These are phyloP conservation scores for Sarocladium brachiariae DNA, from an alignment of 2,329 filamentous ascomycete genomes.

Conservation along the genomic window DNA sequence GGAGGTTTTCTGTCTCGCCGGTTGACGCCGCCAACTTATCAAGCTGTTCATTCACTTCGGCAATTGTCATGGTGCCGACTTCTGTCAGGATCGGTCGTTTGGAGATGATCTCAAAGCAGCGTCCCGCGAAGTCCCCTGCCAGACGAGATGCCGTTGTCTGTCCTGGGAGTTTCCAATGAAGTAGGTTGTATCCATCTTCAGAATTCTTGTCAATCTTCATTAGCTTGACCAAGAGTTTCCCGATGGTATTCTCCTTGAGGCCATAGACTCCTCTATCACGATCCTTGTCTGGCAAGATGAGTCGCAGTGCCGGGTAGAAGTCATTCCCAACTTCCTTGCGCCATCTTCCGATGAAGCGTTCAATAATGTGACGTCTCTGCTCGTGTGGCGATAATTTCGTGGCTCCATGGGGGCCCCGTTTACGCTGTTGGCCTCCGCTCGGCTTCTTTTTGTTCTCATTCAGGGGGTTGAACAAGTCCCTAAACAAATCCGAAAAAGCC, in stretches of 20 bases:
- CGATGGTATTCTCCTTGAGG: constrained; percentile 86
- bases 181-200: constrained; percentile 75
- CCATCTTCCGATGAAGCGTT: constrained; percentile 82
- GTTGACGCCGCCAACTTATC: constrained; percentile 69
- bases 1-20: constrained; percentile 77
- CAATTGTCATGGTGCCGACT: constrained; percentile 74
- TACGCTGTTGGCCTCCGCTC: constrained; percentile 47
- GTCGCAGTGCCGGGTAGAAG: constrained; percentile 84
- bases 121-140: constrained; percentile 86
- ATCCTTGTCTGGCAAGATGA: constrained; percentile 91
- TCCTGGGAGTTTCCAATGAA: constrained; percentile 90
- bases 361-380: constrained; percentile 71
- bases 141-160: constrained; percentile 54
- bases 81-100: constrained; percentile 72
- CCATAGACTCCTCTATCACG: constrained; percentile 89
- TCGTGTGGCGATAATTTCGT: constrained; percentile 65
- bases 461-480: constrained; percentile 72
- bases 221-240: constrained; percentile 82
- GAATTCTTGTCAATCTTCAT: constrained; percentile 89
- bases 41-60: constrained; percentile 80
- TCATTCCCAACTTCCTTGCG: constrained; percentile 82
- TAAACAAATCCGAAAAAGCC: constrained; percentile 73
- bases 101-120: constrained; percentile 79
- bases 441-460: constrained; percentile 74
- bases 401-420: constrained; percentile 50